Base-by-base conservation (phyloP, 1,139 yeast genomes). In the Arxiozyma slooffiae region DNA sequence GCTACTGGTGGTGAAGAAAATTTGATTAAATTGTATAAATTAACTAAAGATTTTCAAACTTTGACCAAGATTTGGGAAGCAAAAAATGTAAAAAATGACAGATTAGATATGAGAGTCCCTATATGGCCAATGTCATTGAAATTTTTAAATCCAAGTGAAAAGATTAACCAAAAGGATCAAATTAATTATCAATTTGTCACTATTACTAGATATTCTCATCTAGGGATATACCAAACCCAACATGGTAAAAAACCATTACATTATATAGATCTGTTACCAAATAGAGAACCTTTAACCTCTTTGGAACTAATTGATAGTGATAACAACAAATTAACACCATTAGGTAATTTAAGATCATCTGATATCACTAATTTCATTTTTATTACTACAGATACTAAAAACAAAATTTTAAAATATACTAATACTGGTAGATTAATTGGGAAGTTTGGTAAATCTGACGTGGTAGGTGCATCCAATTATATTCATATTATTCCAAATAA, bases 1-100 rank as follows among this genome's bases (percentile, higher is more conserved):
- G 90, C 87, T 0, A 77, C 71, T 60, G 95, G 92, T 46, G 95
- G 94, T 43, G 79, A 83, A 62, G 89, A 85, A 57, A 79, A 80
- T 55, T 84, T 83, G 58, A 69, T 83, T 4, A 77, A 77, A 53
- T 67, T 85, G 21, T 66, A 80, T 1, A 67, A 72, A 48, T 54
- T 82, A 18, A 37, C 30, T 17, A 72, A 70, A 47, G 11, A 50
- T 7, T 60, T 55, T 11, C 37, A 55, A 6, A 44, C 52, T 7
- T 58, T 60, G 49, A 64, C 68, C 41, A 62, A 69, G 16, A 55
- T 82, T 1, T 77, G 81, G 70, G 71, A 73, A 66, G 82, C 78
- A 1, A 82, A 81, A 60, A 85, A 85, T 64, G 88, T 83, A 14
- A 76, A 80, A 49, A 79, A 82, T 58, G 83, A 82, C 63, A 79